These are phyloP conservation scores for Aspergillus chevalieri DNA, from an alignment of 2,329 filamentous ascomycete genomes.

Conservation along the genomic window DNA sequence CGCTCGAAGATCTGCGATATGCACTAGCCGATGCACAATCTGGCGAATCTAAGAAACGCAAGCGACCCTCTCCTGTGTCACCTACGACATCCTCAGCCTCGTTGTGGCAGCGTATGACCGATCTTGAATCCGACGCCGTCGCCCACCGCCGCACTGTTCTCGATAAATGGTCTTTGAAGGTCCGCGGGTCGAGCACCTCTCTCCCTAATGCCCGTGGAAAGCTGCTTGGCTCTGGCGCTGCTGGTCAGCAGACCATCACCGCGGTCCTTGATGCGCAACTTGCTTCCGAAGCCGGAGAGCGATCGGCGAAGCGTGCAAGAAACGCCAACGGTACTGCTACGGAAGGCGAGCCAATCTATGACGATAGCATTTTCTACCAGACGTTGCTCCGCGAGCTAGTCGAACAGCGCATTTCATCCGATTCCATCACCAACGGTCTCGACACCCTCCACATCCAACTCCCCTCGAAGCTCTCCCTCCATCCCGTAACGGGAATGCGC, in stretches of 20 bases:
- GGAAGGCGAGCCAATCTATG: slow-evolving; percentile 61
- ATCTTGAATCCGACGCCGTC: slow-evolving; percentile 55
- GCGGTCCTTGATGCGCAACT: slow-evolving; percentile 41
- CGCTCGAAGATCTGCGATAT: slow-evolving; percentile 45
- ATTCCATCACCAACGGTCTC: slow-evolving; percentile 41
- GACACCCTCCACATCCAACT: slow-evolving; percentile 32
- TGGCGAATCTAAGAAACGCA: slow-evolving; percentile 37
- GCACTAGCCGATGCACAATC: slow-evolving; percentile 33
- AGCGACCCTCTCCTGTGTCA: slow-evolving; percentile 46
- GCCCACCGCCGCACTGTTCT: slow-evolving; percentile 64
- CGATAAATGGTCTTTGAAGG: slow-evolving; percentile 85
- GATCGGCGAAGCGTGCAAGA: slow-evolving; percentile 27
- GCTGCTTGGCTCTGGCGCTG: slow-evolving; percentile 50
- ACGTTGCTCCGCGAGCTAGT: slow-evolving; percentile 87
- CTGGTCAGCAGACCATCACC: slow-evolving; percentile 47
- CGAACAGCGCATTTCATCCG: slow-evolving; percentile 67
- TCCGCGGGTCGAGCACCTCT: slow-evolving; percentile 49
- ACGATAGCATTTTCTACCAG: slow-evolving; percentile 94
- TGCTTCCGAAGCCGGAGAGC: slow-evolving; percentile 33
- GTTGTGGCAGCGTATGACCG: slow-evolving; percentile 67
- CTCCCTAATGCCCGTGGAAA: slow-evolving; percentile 54
- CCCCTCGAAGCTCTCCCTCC: slow-evolving; percentile 31
- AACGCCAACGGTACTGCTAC: slow-evolving; percentile 7
- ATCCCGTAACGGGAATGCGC: slow-evolving; percentile 39
- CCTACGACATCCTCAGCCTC: slow-evolving; percentile 51